Percentiles rank a stretch among this genome's conserved stretches.
Conservation (phyloP, 371 early-diverging fungal genomes). For the Mortierella sp. region DNA sequence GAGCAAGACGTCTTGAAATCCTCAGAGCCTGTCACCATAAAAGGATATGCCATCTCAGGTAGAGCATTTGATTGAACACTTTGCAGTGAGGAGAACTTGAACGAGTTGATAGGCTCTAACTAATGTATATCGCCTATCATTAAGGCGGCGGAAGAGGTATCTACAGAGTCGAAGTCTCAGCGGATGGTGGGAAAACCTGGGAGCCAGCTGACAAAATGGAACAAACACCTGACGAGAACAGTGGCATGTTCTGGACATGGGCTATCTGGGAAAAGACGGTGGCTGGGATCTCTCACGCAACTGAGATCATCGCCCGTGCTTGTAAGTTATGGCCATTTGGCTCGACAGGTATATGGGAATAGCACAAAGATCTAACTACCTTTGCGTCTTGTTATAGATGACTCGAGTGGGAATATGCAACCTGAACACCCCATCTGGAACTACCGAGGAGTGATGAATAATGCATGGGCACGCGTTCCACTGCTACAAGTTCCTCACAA, state of each 20-base stretch:
- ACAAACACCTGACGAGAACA: constrained; percentile 40
- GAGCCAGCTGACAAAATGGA: constrained; percentile 59
- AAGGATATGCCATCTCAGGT: constrained; percentile 74
- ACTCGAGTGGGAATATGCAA: constrained; percentile 81
- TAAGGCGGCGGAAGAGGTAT: constrained; percentile 35
- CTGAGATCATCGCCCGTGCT: constrained; percentile 74
- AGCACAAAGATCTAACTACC: too few relatives aligned
- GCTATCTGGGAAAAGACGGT: constrained; percentile 76
- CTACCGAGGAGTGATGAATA: constrained; percentile 87
- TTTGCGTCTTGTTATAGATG: constrained; percentile 58
- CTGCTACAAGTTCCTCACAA: constrained; percentile 6
- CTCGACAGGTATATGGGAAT: too few relatives aligned
- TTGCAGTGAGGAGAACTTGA: too few relatives aligned
- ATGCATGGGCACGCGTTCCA: constrained; percentile 67
- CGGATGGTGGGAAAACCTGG: constrained; percentile 88
- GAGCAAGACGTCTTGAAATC: constrained; percentile 23
- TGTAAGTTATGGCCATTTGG: too few relatives aligned
- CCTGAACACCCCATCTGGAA: constrained; percentile 86
- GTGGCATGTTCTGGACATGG: constrained; percentile 78
- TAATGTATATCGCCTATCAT: too few relatives aligned
- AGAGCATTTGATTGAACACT: constrained; percentile 14
- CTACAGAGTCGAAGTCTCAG: constrained; percentile 85
- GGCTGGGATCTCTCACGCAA: constrained; percentile 42
- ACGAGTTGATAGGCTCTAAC: too few relatives aligned
- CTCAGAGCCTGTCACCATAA: constrained; percentile 50